Conservation (phyloP, 441 rosid species). For the Metrosideros polymorpha region DNA sequence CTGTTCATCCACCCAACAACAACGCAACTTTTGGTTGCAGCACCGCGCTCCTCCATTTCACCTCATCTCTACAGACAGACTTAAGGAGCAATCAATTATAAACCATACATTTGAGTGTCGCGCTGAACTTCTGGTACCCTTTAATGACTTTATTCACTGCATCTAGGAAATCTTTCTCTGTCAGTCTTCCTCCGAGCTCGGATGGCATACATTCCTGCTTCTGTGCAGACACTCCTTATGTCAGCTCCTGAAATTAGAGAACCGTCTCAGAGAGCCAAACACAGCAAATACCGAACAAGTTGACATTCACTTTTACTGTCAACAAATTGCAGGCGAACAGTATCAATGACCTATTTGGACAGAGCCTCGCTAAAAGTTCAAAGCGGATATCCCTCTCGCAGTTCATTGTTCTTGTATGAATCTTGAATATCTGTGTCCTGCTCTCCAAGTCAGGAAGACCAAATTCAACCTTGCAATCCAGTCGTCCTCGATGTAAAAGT, state of each 20-base stretch:
- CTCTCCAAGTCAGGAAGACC: slow-evolving; percentile 94
- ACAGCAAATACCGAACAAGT: neutral
- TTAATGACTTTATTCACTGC: slow-evolving; percentile 96
- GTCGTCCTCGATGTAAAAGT: slow-evolving; percentile 79
- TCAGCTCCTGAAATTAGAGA: slow-evolving; percentile 63
- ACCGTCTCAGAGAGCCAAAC: neutral
- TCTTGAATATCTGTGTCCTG: slow-evolving; percentile 90
- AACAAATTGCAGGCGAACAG: neutral
- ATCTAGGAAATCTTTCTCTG: slow-evolving; percentile 92
- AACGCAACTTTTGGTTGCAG: neutral
- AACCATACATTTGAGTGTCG: slow-evolving; percentile 94
- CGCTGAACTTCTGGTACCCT: slow-evolving; percentile 94
- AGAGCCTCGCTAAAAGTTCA: slow-evolving; percentile 88
- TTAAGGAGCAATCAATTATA: slow-evolving; percentile 36
- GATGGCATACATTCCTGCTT: slow-evolving; percentile 95
- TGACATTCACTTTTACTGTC: neutral
- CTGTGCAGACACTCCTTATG: slow-evolving; percentile 94
- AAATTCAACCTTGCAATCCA: slow-evolving; percentile 94
- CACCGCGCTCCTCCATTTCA: neutral
- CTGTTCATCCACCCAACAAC: neutral
- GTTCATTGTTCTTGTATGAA: slow-evolving; percentile 93
- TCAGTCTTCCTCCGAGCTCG: slow-evolving; percentile 86
- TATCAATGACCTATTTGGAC: slow-evolving; percentile 28
- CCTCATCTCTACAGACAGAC: neutral
- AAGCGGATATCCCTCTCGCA: slow-evolving; percentile 85